Base-by-base conservation (phyloP, 2,329 filamentous ascomycete species). In the Amphichorda felina region DNA sequence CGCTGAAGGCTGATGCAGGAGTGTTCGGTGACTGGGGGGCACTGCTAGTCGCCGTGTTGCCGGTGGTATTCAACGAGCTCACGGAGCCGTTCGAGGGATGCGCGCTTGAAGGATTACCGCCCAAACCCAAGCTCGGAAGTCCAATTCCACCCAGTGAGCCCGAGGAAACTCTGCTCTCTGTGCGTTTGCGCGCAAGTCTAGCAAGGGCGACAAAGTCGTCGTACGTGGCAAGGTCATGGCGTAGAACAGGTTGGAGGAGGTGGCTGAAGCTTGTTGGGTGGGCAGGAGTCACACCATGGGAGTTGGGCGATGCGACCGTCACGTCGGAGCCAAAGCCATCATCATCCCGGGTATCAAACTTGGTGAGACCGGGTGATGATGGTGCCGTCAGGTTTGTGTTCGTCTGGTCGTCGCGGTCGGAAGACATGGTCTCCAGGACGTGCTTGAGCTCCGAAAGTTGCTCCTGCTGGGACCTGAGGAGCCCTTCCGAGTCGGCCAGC, bases 401-500 rank as follows among this genome's bases (percentile, higher is more conserved):
- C 3, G 40, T 76, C 44, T 74, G 69, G 45, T 93, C 82, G 45
- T 91, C 83, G 40, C 70, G 72, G 45, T 85, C 76, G 10, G 74
- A 67, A 17, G 70, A 73, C 76, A 95, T 84, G 47, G 81, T 79
- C 58, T 94, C 87, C 77, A 98, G 85, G 43, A 95, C 86, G 15
- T 74, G 68, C 59, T 98, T 98, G 43, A 98, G 73, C 56, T 96
- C 84, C 3, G 82, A 72, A 3, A 98, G 67, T 55, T 98, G 91
- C 55, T 96, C 88, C 53, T 94, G 88, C 48, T 96, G 86, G 1
- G 85, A 94, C 39, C 77, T 78, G 41, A 98, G 72, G 14, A 98
- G 70, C 17, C 73, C 70, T 57, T 96, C 87, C 0, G 84, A 89
- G 53, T 98, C 89, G 38, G 76, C 76, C 36, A 98, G 68, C 56